Evolutionary conservation across 129 eudicot species (phyloP).

Genomic region (Arctium lappa): DNA sequence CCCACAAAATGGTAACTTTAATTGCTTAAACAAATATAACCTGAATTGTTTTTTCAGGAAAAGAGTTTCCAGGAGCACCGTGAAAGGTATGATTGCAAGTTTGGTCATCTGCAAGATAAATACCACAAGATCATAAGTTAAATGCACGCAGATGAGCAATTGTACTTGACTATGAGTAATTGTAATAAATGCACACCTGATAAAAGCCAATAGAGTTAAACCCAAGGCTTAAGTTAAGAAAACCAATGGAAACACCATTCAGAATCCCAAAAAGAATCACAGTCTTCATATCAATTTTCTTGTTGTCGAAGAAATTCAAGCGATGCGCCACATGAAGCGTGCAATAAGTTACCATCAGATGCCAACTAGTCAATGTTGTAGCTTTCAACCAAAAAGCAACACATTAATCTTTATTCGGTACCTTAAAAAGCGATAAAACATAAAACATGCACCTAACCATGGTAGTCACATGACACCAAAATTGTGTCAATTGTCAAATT

Average conservation of each 20-base stretch:
- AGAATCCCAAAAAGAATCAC: conserved; percentile 59
- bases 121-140: not conserved
- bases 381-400: conserved; percentile 33
- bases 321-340: conserved; percentile 65
- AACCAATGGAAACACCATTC: conserved; percentile 71
- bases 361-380: conserved; percentile 86
- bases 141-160: not conserved
- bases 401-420: not conserved
- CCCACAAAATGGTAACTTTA: not conserved
- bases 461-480: not conserved
- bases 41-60: conserved; percentile 67
- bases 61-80: conserved; percentile 59
- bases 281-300: conserved; percentile 63
- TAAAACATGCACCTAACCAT: not conserved
- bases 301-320: conserved; percentile 59
- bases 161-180: not conserved
- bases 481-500: not conserved
- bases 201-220: conserved; percentile 81
- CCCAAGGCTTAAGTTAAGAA: conserved; percentile 71
- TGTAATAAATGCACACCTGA: conserved; percentile 34
- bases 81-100: conserved; percentile 70
- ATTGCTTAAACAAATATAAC: conserved; percentile 14
- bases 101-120: conserved; percentile 58
- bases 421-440: not conserved
- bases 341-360: conserved; percentile 77